Conservation (phyloP, 345 rosid genomes). For the Hevea brasiliensis region DNA sequence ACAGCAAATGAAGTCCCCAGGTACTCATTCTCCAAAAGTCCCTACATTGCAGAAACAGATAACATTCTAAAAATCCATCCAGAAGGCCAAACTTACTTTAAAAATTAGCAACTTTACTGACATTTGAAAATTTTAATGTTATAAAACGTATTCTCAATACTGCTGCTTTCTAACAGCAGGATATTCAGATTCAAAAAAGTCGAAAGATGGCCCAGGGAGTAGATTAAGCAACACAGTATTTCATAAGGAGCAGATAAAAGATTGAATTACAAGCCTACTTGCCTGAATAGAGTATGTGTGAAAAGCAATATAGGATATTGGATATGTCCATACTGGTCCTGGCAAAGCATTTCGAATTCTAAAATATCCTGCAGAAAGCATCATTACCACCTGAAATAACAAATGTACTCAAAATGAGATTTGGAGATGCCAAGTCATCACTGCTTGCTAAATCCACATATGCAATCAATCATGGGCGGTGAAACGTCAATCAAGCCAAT, state of each 20-base stretch:
- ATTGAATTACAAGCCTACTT: conserved; percentile 19
- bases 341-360: conserved; percentile 85
- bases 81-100: neutral
- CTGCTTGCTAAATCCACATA: neutral
- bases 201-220: neutral
- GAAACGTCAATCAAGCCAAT: conserved; percentile 1
- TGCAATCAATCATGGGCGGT: neutral
- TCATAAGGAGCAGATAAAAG: neutral
- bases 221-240: neutral
- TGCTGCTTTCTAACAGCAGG: neutral
- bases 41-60: conserved; percentile 39
- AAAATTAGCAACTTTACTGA: neutral
- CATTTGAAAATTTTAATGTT: neutral
- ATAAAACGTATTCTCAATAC: neutral
- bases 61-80: conserved; percentile 1
- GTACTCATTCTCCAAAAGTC: conserved; percentile 93
- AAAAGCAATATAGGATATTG: conserved; percentile 81
- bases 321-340: conserved; percentile 80
- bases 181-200: neutral
- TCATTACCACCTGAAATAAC: conserved; percentile 78
- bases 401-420: conserved; percentile 11
- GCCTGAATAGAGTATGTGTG: conserved; percentile 93
- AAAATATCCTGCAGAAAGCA: conserved; percentile 95
- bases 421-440: neutral
- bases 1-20: conserved; percentile 76